Evolutionary conservation across 257 asterid species (phyloP).

Genomic region (Lithospermum erythrorhizon): DNA sequence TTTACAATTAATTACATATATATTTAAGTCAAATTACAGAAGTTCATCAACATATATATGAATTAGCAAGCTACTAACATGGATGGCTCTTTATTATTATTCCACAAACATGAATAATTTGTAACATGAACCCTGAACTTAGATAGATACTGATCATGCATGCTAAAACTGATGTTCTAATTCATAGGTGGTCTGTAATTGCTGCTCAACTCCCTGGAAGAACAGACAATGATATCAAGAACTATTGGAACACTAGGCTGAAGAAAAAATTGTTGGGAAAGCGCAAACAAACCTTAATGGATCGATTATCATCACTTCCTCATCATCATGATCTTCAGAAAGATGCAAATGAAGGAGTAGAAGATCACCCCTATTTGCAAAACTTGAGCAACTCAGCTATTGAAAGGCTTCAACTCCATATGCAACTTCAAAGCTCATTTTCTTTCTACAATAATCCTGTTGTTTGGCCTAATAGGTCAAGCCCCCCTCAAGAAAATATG

Average conservation of each 20-base stretch:
- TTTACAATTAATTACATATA: too few relatives aligned
- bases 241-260: conserved; percentile 84
- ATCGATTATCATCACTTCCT: conserved; percentile 17
- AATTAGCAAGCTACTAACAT: too few relatives aligned
- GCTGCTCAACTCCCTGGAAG: conserved; percentile 98
- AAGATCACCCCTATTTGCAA: conserved; percentile 25
- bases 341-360: conserved; percentile 17
- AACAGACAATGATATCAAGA: conserved; percentile 88
- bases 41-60: too few relatives aligned
- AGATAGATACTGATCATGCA: too few relatives aligned
- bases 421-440: conserved; percentile 67
- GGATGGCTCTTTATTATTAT: too few relatives aligned
- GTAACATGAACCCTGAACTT: too few relatives aligned
- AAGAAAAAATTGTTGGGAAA: conserved; percentile 78
- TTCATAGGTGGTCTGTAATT: conserved; percentile 75
- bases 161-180: background rate
- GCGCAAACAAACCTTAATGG: conserved; percentile 44
- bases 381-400: conserved; percentile 73
- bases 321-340: conserved; percentile 18
- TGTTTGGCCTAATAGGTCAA: conserved; percentile 41
- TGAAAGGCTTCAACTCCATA: conserved; percentile 85
- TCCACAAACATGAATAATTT: too few relatives aligned
- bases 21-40: too few relatives aligned
- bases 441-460: conserved; percentile 49
- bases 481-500: conserved; percentile 44